Base-by-base conservation (phyloP, 1,139 yeast genomes). In the Ogataea hybrid region DNA sequence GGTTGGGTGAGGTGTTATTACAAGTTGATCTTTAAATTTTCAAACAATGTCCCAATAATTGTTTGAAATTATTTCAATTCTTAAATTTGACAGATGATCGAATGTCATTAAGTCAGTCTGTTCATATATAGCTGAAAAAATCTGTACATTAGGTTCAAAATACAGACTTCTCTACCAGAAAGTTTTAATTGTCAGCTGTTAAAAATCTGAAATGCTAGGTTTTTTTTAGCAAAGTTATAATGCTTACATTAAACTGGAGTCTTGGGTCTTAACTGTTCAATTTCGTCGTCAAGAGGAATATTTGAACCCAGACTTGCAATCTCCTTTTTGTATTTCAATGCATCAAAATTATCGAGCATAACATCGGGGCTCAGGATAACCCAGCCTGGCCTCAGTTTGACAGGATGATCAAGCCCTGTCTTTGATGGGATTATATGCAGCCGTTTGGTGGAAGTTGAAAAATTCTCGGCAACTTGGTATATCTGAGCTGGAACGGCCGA, bases 381-480 rank as follows among this genome's bases (percentile, higher is more conserved):
- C 97, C 97, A 90, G 2, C 97, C 97, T 2, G 81, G 82, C 53
- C 97, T 77, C 48, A 81, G 66, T 45, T 77, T 74, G 3, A 88
- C 83, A 0, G 92, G 90, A 32, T 71, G 70, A 37, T 74, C 68
- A 48, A 68, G 67, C 0, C 89, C 90, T 2, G 82, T 72, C 50
- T 74, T 67, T 6, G 83, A 74, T 0, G 96, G 96, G 21, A 90
- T 73, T 31, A 90, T 85, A 62, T 90, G 97, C 35, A 90, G 66
- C 52, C 96, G 75, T 55, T 95, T 73, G 33, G 81, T 82, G 47
- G 92, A 84, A 46, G 84, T 81, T 21, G 92, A 78, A 58, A 90
- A 89, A 65, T 89, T 90, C 62, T 90, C 97, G n/a, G 94, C 87
- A 15, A 90, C 81, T 52, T 72, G 73, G 64, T 90, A 90, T 41